These are phyloP conservation scores for Ephemerocybe angulata DNA, from an alignment of 768 basidiomycete species.

Conservation along the genomic window DNA sequence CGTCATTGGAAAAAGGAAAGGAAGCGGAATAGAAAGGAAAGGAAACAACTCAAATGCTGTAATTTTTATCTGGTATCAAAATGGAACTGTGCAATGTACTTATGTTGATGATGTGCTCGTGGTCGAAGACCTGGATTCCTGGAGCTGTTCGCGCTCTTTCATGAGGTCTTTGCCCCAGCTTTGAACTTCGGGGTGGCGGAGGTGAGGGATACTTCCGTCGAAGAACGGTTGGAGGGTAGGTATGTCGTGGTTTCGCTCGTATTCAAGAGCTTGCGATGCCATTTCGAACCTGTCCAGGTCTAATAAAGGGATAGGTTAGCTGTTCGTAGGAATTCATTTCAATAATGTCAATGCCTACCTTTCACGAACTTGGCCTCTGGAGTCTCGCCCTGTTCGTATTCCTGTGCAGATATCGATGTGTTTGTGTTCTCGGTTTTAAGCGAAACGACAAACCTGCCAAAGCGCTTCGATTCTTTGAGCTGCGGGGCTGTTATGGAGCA, in stretches of 20 bases:
- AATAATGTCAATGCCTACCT: slow-evolving; percentile 38
- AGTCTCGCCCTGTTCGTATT: slow-evolving; percentile 76
- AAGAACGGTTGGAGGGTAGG: slow-evolving; percentile 69
- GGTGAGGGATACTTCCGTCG: slow-evolving; percentile 69
- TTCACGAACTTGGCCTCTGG: slow-evolving; percentile 85
- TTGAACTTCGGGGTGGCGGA: slow-evolving; percentile 70
- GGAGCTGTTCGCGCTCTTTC: slow-evolving; percentile 39
- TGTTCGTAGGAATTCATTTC: background rate
- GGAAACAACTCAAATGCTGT: slow-evolving; percentile 6
- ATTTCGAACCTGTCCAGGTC: slow-evolving; percentile 88
- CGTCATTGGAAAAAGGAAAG: background rate
- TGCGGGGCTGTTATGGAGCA: slow-evolving; percentile 75
- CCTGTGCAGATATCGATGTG: slow-evolving; percentile 37
- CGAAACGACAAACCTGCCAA: slow-evolving; percentile 55
- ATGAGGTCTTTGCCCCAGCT: slow-evolving; percentile 63
- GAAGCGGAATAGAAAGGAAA: slow-evolving; percentile 8
- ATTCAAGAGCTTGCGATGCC: slow-evolving; percentile 80
- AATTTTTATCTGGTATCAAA: slow-evolving; percentile 1
- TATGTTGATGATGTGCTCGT: background rate
- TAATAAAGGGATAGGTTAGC: slow-evolving; percentile 21
- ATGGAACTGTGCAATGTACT: background rate
- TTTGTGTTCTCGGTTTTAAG: background rate
- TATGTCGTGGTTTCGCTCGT: slow-evolving; percentile 52
- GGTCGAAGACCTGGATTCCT: background rate
- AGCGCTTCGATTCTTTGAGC: slow-evolving; percentile 64